Evolutionary conservation across 108 stramenopile species (phyloP).

Genomic region (Mayamaea pseudoterrestris): DNA sequence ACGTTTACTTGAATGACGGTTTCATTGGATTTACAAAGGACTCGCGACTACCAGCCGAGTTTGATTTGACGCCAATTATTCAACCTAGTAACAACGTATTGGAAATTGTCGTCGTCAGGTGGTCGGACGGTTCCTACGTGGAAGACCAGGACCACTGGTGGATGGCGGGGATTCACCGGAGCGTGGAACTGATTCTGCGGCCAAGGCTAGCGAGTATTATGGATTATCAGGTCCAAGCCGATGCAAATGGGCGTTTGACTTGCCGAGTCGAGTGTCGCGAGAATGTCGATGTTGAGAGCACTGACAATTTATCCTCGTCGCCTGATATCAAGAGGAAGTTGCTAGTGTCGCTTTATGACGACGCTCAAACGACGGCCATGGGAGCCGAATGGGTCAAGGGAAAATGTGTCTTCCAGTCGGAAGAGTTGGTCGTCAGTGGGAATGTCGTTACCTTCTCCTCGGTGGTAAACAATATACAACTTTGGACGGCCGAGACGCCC

Average conservation of each 20-base stretch:
- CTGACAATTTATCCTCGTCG: too few relatives aligned
- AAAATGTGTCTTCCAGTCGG: slow-evolving; percentile 4
- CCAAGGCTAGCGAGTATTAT: slow-evolving; percentile 34
- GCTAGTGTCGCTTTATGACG: slow-evolving; percentile 28
- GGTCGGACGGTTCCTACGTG: slow-evolving; percentile 78
- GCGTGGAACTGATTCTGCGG: slow-evolving; percentile 69
- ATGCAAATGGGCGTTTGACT: slow-evolving; percentile 13
- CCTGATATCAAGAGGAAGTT: neutral
- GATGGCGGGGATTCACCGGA: slow-evolving; percentile 87
- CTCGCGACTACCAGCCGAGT: slow-evolving; percentile 62
- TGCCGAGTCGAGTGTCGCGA: neutral
- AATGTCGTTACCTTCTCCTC: slow-evolving; percentile 7
- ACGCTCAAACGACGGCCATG: slow-evolving; percentile 31
- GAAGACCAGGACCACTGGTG: slow-evolving; percentile 98
- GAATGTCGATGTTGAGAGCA: neutral
- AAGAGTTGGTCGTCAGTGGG: neutral
- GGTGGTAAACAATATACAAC: slow-evolving; percentile 5
- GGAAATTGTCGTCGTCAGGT: slow-evolving; percentile 58
- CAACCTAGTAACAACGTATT: slow-evolving; percentile 14
- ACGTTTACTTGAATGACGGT: slow-evolving; percentile 60
- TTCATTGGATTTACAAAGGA: slow-evolving; percentile 77
- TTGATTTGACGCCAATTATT: slow-evolving; percentile 17
- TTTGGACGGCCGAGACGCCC: slow-evolving; percentile 77
- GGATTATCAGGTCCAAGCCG: slow-evolving; percentile 61
- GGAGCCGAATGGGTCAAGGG: slow-evolving; percentile 18